A percentile compares a stretch with the other conserved stretches of the same genome.
Evolutionary conservation across 805 yeast genomes (phyloP).

Genomic region (Isabelozyma heimii): DNA sequence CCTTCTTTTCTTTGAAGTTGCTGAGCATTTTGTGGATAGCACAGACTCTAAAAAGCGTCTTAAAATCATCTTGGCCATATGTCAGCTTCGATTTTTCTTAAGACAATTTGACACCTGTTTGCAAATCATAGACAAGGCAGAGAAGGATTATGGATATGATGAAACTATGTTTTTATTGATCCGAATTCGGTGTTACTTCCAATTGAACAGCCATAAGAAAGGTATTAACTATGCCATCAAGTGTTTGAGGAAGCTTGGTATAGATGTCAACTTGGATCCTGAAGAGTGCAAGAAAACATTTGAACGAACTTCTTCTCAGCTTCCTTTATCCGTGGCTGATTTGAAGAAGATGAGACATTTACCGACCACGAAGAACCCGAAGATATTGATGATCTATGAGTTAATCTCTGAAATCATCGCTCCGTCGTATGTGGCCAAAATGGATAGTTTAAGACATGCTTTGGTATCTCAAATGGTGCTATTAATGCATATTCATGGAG

Average conservation of each 20-base stretch:
- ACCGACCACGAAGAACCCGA: conserved; percentile 20
- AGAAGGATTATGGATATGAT: conserved; percentile 27
- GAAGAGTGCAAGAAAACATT: conserved; percentile 17
- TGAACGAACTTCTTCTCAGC: conserved; percentile 17
- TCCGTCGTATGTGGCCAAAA: conserved; percentile 26
- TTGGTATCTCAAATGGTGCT: conserved; percentile 30
- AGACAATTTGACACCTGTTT: conserved; percentile 34
- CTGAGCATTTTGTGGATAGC: conserved; percentile 22
- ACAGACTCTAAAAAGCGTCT: conserved; percentile 16
- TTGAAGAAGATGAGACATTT: conserved; percentile 27
- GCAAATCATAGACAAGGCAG: conserved; percentile 28
- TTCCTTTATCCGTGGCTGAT: conserved; percentile 40
- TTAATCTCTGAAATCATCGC: conserved; percentile 37
- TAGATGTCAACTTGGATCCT: conserved; percentile 26
- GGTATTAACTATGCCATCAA: conserved; percentile 32
- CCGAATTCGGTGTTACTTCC: conserved; percentile 36
- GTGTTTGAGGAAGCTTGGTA: conserved; percentile 33
- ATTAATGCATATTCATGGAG: conserved; percentile 38
- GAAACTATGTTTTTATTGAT: conserved; percentile 32
- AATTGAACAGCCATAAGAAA: conserved; percentile 24
- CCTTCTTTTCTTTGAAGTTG: conserved; percentile 35
- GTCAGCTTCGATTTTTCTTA: conserved; percentile 26
- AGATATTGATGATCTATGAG: conserved; percentile 33
- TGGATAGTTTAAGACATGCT: conserved; percentile 23
- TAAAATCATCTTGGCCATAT: conserved; percentile 25